Base-by-base conservation (phyloP, 768 basidiomycete species). In the Lactarius psammicola region DNA sequence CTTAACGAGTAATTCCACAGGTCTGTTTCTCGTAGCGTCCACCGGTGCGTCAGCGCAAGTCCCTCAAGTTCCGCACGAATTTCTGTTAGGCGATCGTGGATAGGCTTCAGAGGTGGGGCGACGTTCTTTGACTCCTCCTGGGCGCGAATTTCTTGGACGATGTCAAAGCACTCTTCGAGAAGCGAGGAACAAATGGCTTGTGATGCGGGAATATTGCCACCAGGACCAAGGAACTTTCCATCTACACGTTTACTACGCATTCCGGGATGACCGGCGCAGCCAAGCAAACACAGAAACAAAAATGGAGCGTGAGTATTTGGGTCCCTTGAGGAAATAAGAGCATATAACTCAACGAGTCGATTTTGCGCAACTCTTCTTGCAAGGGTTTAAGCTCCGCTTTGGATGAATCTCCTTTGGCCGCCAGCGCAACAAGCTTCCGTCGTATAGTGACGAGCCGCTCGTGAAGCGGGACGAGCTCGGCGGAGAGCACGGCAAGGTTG, bases 121-220 rank as follows among this genome's bases (percentile, higher is more conserved):
- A 98, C 92, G 73, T 95, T 86, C 79, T 88, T 91, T 26, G 88
- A 90, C 54, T 96, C 93, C 70, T 97, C 93, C 67, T 91, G 83
- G 4, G 95, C 95, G 70, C 92, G 89, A 79, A 99, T 95, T 76
- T 98, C 95, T 75, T 98, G 94, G 26, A 86, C 79, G 64, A 98
- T 90, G 62, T 98, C 95, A 75, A 98, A 99, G 75, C 94, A 95
- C 72, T 96, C 94, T 78, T 99, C 97, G 7, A 99, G 82, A 56
- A 98, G 80, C 0, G 95, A 95, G 0, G 91, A 89, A 68, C 95
- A 90, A 17, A 97, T 79, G 1, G 94, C 94, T 77, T 98, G 95
- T 3, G 95, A 95, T 51, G 87, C 82, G 34, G 97, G 96, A 0
- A 98, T 90, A 62, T 85, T 87, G 56, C 93, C 95, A 4, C 92